Base-by-base conservation (phyloP, 2,329 filamentous ascomycete genomes). In the Colletotrichum filicis region DNA sequence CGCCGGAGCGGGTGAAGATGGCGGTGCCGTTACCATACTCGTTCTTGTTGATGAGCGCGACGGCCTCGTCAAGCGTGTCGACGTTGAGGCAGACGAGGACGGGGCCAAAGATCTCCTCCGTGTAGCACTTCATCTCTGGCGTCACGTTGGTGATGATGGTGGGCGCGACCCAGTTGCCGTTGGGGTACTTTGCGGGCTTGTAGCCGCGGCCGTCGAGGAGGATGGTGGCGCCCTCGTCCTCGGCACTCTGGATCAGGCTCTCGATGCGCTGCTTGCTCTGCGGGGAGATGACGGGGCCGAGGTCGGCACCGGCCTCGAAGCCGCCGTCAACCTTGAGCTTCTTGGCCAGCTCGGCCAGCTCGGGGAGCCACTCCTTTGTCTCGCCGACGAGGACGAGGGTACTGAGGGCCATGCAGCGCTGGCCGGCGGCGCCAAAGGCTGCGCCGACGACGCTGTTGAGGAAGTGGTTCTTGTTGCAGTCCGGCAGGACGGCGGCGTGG, bases 381-480 rank as follows among this genome's bases (percentile, higher is more conserved):
- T 95, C 93, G 76, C 94, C 94, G 42, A 97, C 92, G 86, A 95
- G 92, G 77, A 97, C 94, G 22, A 95, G 86, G 1, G 94, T 95
- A 80, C 92, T 95, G 71, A 97, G 87, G 49, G 94, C 94, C 94
- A 97, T 97, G 84, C 94, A 97, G 74, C 94, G 88, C 86, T 97
- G 94, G 49, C 94, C 94, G 28, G 94, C 94, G 75, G 94, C 94
- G 76, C 94, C 94, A 77, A 97, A 97, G 26, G 94, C 94, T 42
- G 94, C 94, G 76, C 94, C 94, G 5, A 94, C 90, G 76, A 97
- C 94, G 56, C 93, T 92, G 85, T 96, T 97, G 79, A 97, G 85
- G 76, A 95, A 94, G 79, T 95, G 93, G 86, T 97, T 95, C 89
- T 95, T 96, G 87, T 97, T 95, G 86, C 92, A 93, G 86, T 97